phyloP scores from a whole-genome alignment of 257 asterid genomes.

The Anisodus tanguticus region DNA sequence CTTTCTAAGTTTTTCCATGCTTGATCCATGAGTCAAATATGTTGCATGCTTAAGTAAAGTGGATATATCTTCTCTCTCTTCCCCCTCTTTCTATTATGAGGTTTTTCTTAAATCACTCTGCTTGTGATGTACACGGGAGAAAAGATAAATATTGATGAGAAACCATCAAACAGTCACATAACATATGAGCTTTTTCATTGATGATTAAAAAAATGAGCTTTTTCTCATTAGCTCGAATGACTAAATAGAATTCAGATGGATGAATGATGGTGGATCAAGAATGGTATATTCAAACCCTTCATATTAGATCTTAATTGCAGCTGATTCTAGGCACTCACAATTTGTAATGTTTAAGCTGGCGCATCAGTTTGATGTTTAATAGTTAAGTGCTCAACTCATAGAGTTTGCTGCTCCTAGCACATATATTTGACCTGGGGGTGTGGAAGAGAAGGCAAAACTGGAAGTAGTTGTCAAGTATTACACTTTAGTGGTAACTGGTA shows the following conservation, averaged over 20 bases:
- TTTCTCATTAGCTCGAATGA: neutral
- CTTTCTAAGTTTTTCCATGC: neutral
- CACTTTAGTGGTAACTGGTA: too few relatives aligned
- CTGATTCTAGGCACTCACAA: neutral
- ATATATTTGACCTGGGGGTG: neutral
- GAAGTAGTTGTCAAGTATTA: too few relatives aligned
- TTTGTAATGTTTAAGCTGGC: neutral
- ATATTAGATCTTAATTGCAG: neutral
- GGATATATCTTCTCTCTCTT: neutral
- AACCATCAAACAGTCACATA: neutral
- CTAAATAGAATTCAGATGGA: neutral
- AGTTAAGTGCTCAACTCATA: neutral
- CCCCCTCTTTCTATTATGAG: neutral
- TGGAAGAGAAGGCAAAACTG: too few relatives aligned
- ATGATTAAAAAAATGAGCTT: too few relatives aligned
- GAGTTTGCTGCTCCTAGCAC: neutral
- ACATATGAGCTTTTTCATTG: neutral
- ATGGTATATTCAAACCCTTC: neutral
- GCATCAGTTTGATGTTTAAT: neutral
- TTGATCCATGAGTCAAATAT: neutral
- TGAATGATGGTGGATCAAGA: neutral
- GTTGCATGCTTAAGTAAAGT: neutral
- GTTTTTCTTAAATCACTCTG: neutral
- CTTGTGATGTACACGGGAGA: neutral
- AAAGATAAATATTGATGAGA: neutral